Percentiles rank a stretch among this genome's conserved stretches.
These are phyloP conservation scores for Fraxinus paxiana DNA, from an alignment of 305 asterid species.

Conservation along the genomic window DNA sequence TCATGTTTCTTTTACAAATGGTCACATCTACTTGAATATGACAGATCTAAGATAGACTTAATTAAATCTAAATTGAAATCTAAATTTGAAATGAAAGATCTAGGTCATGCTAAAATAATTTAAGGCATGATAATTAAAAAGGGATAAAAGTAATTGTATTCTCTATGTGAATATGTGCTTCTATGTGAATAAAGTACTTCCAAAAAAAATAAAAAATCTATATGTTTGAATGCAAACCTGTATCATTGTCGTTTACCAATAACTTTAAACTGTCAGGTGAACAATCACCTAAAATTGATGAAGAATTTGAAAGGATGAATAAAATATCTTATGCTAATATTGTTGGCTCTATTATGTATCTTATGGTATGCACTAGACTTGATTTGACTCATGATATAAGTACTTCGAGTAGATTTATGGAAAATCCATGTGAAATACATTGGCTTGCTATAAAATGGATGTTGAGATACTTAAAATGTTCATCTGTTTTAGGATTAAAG, in stretches of 20 bases:
- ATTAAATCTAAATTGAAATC: no score
- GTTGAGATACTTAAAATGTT: neutral
- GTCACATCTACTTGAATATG: no score
- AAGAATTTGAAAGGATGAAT: neutral
- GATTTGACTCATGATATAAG: neutral
- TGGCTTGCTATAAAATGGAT: neutral
- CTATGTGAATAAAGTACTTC: no score
- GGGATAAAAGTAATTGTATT: no score
- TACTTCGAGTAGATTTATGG: neutral
- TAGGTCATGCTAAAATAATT: no score
- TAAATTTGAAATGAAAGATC: no score
- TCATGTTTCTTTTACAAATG: no score
- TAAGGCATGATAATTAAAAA: no score
- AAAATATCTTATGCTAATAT: neutral
- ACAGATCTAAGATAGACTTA: no score
- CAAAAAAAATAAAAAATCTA: no score
- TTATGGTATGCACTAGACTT: neutral
- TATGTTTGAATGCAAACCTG: neutral
- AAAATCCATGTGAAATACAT: neutral
- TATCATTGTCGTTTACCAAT: neutral
- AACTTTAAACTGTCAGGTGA: neutral
- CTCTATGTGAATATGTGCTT: no score
- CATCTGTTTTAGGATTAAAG: neutral
- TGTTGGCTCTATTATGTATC: neutral
- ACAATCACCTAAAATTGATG: neutral